Base-by-base conservation (phyloP, 1,284 basidiomycete species). In the Irpex sp. region DNA sequence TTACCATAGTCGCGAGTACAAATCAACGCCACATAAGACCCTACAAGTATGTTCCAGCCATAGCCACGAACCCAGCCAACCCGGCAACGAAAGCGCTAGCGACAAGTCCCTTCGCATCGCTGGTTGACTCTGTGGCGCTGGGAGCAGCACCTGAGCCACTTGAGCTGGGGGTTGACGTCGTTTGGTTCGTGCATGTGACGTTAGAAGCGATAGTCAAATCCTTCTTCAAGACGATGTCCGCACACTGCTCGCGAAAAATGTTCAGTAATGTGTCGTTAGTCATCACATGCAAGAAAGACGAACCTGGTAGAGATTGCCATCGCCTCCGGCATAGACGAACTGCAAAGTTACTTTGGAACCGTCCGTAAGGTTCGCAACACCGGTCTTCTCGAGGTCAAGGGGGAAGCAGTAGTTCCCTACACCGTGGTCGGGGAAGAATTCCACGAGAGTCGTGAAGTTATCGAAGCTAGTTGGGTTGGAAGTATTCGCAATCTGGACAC, bases 281-380 rank as follows among this genome's bases (percentile, higher is more conserved):
- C 28, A 28, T 42, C 39, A n/a, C 6, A n/a, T 3, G 12, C 14
- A 12, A 5, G 16, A n/a, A 3, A 12, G 16, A 67, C 74, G 33
- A 67, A 82, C 85, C 77, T 92, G 88, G 75, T 78, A 91, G 7
- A 91, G 78, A 52, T 74, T 67, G 37, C 85, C 86, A 68, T 93
- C 90, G n/a, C 87, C 85, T 47, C 86, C 87, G 65, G 81, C 73
- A 70, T 76, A 90, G 36, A 81, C 68, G 53, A 88, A 77, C 78
- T 89, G 82, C 33, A 87, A 71, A 1, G 83, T 86, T 45, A 85
- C 81, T 68, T 87, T 85, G 51, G 81, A 76, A 9, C 86, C 85
- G 61, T 81, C 74, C 58, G 71, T 66, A 56, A 85, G 75, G 23
- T 82, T 82, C 49, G 77, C 77, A n/a, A 84, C 74, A 64, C 81